Evolutionary conservation across 2,329 filamentous ascomycete genomes (phyloP), one percentile per base, ranked within the genome.

Genomic region (Fusarium redolens): DNA sequence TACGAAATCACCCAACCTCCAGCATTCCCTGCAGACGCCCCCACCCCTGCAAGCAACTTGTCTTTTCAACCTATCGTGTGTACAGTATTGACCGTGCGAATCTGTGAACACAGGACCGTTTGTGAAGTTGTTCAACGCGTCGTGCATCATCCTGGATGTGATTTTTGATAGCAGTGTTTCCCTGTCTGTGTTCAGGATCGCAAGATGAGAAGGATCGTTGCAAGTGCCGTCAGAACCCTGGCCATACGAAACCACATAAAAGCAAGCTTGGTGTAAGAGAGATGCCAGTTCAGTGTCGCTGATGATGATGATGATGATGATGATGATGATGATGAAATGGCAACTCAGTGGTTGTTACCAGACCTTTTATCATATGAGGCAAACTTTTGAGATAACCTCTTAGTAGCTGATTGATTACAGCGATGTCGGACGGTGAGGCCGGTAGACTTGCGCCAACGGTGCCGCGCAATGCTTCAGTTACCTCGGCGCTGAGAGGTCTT

Each of bases 361-460:
- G 65, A 61, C 47, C 45, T 65, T 54, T 62, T 64, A 61, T 58
- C 48, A 65, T 51, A 68, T 67, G 54, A 47, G 55, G 43, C 58
- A 43, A 72, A 70, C 61, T 58, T 48, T 33, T 47, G n/a, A 38
- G 18, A 40, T 17, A 38, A 10, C 13, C 22, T 28, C 50, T 54
- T n/a, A 18, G 48, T 57, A 68, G 52, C 61, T 51, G 52, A 37
- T 47, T 64, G 50, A 52, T 43, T 64, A n/a, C 59, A 67, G 68
- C 74, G 72, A 76, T 77, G 67, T 77, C 63, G 72, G 72, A 77
- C 71, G 75, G 75, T 68, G 68, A 77, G 62, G 69, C 70, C 73
- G 73, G 68, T 61, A 54, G 60, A 65, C 68, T 63, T 72, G 63
- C 65, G 62, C 58, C 61, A 70, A 71, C 68, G 62, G 74, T 73